Conservation (phyloP, 2,329 filamentous ascomycete species). For the Trichoderma oligosporum region DNA sequence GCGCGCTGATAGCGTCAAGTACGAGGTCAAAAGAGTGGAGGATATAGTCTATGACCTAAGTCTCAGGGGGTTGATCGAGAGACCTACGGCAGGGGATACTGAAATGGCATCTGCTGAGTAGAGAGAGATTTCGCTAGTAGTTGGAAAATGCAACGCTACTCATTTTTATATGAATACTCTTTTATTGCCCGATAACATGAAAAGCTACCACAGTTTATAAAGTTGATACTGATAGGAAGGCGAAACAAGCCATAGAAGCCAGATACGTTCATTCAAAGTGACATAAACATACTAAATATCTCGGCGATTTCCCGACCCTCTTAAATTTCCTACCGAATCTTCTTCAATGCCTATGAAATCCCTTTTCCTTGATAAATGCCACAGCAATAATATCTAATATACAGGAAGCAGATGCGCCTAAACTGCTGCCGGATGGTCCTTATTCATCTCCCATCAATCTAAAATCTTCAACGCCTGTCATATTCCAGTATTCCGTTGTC, state of each 20-base stretch:
- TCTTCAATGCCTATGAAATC: neutral
- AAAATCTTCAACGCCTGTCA: slow-evolving; percentile 17
- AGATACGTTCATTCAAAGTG: no score
- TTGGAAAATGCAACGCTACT: no score
- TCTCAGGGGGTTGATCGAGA: slow-evolving; percentile 73
- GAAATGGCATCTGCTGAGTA: slow-evolving; percentile 38
- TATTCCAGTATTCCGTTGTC: slow-evolving; percentile 1
- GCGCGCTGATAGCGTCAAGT: slow-evolving; percentile 90
- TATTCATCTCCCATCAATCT: neutral
- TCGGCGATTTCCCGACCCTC: no score
- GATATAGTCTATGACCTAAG: slow-evolving; percentile 96
- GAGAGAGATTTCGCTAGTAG: no score
- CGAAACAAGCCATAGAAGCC: no score
- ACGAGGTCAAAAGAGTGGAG: slow-evolving; percentile 95
- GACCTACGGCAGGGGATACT: slow-evolving; percentile 35
- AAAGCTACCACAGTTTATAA: no score
- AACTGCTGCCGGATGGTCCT: neutral
- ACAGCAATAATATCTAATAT: slow-evolving; percentile 16
- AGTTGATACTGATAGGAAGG: no score
- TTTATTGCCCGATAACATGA: no score
- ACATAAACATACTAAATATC: no score
- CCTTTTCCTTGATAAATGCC: neutral
- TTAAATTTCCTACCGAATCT: neutral
- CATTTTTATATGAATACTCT: no score
- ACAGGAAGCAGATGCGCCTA: slow-evolving; percentile 13